A percentile compares a stretch with the other conserved stretches of the same genome.
These are phyloP conservation scores for Trichoderma endophyticum DNA, from an alignment of 2,329 filamentous ascomycete genomes.

Conservation along the genomic window DNA sequence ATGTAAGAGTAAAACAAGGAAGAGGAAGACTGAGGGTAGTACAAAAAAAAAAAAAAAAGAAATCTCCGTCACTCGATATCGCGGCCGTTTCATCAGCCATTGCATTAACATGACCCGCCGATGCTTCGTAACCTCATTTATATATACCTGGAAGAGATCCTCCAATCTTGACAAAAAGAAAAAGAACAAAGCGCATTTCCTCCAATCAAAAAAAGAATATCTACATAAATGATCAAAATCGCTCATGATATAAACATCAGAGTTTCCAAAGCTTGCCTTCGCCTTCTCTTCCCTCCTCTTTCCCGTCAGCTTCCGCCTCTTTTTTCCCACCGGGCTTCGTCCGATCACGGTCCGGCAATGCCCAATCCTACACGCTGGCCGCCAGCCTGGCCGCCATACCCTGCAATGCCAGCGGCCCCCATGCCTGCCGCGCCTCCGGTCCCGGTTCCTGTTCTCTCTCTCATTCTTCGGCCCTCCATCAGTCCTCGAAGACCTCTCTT, in stretches of 20 bases:
- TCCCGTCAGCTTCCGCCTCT: too few species aligned
- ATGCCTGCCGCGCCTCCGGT: constrained; percentile 23
- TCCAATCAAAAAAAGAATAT: constrained; percentile 14
- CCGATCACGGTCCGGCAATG: constrained; percentile 48
- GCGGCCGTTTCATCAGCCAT: constrained; percentile 5
- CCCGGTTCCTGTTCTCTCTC: constrained; percentile 62
- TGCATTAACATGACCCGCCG: constrained; percentile 3
- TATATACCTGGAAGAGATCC: constrained; percentile 11
- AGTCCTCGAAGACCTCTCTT: constrained; percentile 87
- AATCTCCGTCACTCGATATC: background rate
- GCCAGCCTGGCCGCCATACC: constrained; percentile 22
- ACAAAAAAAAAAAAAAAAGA: background rate
- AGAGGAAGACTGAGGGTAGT: background rate
- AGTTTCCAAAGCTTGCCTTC: background rate
- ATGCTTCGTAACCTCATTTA: constrained; percentile 12
- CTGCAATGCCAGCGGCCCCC: constrained; percentile 24
- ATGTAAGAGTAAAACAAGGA: background rate
- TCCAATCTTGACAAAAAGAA: constrained; percentile 15
- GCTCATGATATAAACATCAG: constrained; percentile 13
- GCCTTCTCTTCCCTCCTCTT: background rate
- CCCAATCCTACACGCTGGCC: constrained; percentile 49
- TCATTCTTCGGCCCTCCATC: constrained; percentile 88
- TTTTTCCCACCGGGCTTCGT: too few species aligned
- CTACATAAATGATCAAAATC: constrained; percentile 17
- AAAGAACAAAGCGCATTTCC: constrained; percentile 7